phyloP scores from a whole-genome alignment of 306 rosid genomes.

The Vicia sativa region DNA sequence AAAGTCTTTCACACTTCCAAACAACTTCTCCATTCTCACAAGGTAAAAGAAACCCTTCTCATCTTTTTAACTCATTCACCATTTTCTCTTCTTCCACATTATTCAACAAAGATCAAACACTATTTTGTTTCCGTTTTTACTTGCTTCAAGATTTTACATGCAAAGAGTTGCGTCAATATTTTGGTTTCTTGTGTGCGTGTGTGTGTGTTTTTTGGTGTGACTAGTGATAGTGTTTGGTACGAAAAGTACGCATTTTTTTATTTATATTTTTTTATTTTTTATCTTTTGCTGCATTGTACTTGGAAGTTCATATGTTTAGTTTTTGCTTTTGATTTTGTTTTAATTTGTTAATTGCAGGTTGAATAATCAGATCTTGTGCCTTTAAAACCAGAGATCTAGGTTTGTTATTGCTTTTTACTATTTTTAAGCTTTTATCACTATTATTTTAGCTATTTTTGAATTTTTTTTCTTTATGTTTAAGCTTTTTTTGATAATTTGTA shows the following conservation, averaged over 20 bases:
- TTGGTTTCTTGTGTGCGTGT: not conserved
- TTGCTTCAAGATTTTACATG: constrained; percentile 3
- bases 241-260: not conserved
- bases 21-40: constrained; percentile 8
- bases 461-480: constrained; percentile 26
- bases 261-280: not conserved
- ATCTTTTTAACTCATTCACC: not conserved
- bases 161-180: not conserved
- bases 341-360: constrained; percentile 37
- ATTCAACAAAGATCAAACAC: not conserved
- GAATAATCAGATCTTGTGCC: constrained; percentile 65
- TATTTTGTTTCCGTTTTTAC: not conserved
- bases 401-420: constrained; percentile 31
- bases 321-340: not conserved
- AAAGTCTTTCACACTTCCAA: not conserved
- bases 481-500: constrained; percentile 35
- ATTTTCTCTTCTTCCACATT: not conserved
- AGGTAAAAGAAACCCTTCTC: not conserved
- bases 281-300: constrained; percentile 30
- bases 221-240: constrained; percentile 11
- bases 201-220: constrained; percentile 14
- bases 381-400: constrained; percentile 52
- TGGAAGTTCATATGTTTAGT: not conserved
- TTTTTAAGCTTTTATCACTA: not conserved
- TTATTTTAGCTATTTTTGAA: not conserved